These are phyloP conservation scores for Aureobasidium pullulans DNA, from an alignment of 2,329 filamentous ascomycete genomes.

Conservation along the genomic window DNA sequence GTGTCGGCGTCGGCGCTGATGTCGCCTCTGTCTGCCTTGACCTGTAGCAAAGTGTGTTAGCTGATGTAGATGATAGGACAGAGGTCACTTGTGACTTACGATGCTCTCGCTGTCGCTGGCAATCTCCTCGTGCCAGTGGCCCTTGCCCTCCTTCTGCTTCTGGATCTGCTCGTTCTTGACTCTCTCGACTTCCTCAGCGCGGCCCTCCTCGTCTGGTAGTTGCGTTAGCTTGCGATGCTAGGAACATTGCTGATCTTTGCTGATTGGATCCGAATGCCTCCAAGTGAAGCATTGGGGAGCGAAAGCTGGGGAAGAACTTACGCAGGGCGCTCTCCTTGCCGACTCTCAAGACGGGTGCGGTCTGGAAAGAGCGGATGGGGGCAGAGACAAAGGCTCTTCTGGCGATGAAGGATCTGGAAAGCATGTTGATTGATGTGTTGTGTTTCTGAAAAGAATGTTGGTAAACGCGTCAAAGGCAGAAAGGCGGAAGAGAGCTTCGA, in stretches of 20 bases:
- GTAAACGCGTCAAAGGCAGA: not conserved
- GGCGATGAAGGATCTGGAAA: slow-evolving; percentile 20
- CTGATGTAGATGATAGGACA: not conserved
- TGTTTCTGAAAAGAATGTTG: not conserved
- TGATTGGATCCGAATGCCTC: not conserved
- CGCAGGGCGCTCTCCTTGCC: slow-evolving; percentile 40
- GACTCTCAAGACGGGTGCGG: slow-evolving; percentile 27
- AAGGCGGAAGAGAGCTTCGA: not conserved
- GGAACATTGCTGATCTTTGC: not conserved
- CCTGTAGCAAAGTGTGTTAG: slow-evolving; percentile 17
- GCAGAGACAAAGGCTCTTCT: slow-evolving; percentile 24
- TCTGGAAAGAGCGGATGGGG: slow-evolving; percentile 29
- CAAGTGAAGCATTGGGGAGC: not conserved
- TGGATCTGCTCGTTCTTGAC: slow-evolving; percentile 57
- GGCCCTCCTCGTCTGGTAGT: slow-evolving; percentile 34
- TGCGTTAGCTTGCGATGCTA: not conserved
- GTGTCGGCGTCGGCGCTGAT: slow-evolving; percentile 22
- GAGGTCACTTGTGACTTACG: slow-evolving; percentile 38
- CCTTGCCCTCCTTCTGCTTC: slow-evolving; percentile 51
- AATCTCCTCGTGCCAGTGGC: slow-evolving; percentile 69
- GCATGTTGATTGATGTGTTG: not conserved
- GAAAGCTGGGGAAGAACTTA: slow-evolving; percentile 23
- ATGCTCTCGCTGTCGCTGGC: slow-evolving; percentile 74
- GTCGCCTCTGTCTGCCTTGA: slow-evolving; percentile 31
- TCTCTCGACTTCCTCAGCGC: slow-evolving; percentile 38